Conservation (phyloP, 2,329 filamentous ascomycete species). For the Microdochium bolleyi region DNA sequence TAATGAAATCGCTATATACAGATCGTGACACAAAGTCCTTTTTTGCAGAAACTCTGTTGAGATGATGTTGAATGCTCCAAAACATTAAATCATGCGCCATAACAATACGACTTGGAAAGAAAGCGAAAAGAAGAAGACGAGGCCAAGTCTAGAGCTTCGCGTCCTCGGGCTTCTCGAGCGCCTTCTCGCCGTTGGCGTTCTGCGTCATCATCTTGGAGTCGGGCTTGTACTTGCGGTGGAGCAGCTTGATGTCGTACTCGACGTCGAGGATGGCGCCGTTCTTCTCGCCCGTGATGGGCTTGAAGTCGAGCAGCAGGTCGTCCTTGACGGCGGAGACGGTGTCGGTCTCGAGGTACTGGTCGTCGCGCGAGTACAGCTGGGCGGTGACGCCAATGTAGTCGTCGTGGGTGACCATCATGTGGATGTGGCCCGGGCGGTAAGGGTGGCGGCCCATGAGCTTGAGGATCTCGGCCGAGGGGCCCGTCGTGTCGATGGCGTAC, state of each 20-base stretch:
- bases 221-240: background rate
- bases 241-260: slow-evolving; percentile 18
- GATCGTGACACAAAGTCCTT: too few relatives aligned
- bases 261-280: slow-evolving; percentile 25
- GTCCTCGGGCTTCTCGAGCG: background rate
- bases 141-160: too few relatives aligned
- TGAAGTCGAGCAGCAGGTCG: slow-evolving; percentile 41
- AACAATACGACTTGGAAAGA: too few relatives aligned
- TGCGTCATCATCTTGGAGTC: background rate
- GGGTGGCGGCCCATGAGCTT: slow-evolving; percentile 38
- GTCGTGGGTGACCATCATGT: slow-evolving; percentile 49
- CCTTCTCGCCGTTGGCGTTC: background rate
- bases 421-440: slow-evolving; percentile 41
- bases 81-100: too few relatives aligned
- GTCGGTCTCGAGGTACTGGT: slow-evolving; percentile 51
- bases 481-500: slow-evolving; percentile 63
- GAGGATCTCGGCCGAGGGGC: slow-evolving; percentile 32
- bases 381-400: slow-evolving; percentile 66
- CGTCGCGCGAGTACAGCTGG: slow-evolving; percentile 65
- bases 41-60: too few relatives aligned
- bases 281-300: slow-evolving; percentile 29
- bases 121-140: too few relatives aligned
- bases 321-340: slow-evolving; percentile 47
- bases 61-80: too few relatives aligned
- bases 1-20: too few relatives aligned